Evolutionary conservation across 2,329 filamentous ascomycete genomes (phyloP).

Genomic region (Talaromyces sp.): DNA sequence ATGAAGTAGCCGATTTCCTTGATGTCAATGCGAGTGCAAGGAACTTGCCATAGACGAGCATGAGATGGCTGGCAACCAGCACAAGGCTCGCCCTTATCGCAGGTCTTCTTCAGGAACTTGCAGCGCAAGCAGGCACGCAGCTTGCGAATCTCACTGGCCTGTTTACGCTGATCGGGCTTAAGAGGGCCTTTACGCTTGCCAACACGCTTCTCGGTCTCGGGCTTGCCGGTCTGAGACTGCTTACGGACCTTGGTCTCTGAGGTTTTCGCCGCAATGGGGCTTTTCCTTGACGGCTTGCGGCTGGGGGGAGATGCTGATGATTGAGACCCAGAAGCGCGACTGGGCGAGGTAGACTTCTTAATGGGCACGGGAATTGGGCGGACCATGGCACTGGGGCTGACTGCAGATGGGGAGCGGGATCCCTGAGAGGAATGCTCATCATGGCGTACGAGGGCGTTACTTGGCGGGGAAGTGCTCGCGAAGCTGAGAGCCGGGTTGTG

Average conservation of each 20-base stretch:
- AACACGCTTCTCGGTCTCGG: conserved; percentile 90
- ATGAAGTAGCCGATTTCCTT: conserved; percentile 98
- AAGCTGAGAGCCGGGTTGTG: conserved; percentile 26
- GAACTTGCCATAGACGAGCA: conserved; percentile 93
- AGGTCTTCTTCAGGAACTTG: conserved; percentile 99
- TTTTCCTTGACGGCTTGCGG: conserved; percentile 70
- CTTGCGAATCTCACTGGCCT: conserved; percentile 95
- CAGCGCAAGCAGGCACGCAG: conserved; percentile 89
- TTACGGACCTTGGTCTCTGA: conserved; percentile 84
- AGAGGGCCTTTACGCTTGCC: conserved; percentile 87
- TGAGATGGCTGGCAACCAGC: conserved; percentile 94
- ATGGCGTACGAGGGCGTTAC: conserved; percentile 38
- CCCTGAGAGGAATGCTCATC: conserved; percentile 47
- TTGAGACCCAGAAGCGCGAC: conserved; percentile 60
- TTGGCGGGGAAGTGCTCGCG: conserved; percentile 22
- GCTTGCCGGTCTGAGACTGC: conserved; percentile 71
- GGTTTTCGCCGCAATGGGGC: conserved; percentile 75
- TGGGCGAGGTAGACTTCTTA: conserved; percentile 55
- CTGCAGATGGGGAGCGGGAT: conserved; percentile 49
- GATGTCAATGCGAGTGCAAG: conserved; percentile 96
- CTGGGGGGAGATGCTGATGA: conserved; percentile 67
- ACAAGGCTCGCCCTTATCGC: conserved; percentile 95
- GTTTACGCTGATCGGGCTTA: conserved; percentile 89
- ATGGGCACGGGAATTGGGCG: conserved; percentile 62
- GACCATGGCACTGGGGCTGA: conserved; percentile 70